Evolutionary conservation across 2,329 filamentous ascomycete species (phyloP).

Genomic region (Alternaria viburni): DNA sequence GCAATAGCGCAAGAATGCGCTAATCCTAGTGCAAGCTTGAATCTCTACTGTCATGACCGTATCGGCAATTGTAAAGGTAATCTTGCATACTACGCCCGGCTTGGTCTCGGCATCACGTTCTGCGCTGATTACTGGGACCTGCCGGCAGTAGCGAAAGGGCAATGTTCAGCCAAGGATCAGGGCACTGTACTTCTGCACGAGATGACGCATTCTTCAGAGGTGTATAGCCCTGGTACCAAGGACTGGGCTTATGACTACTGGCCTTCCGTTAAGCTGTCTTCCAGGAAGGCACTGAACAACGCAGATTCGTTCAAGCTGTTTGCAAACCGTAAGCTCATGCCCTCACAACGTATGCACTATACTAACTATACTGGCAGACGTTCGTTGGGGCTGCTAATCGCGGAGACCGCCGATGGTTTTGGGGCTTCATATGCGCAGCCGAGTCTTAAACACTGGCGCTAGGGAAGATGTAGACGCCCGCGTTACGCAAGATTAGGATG

Average conservation of each 20-base stretch:
- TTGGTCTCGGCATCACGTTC: neutral
- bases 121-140: neutral
- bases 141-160: neutral
- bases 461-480: neutral
- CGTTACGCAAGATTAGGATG: neutral
- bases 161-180: slow-evolving; percentile 70
- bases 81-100: neutral
- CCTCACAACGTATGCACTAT: too few relatives aligned
- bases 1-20: neutral
- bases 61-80: neutral
- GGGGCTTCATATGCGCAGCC: neutral
- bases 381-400: neutral
- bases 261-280: slow-evolving; percentile 54
- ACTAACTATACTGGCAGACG: neutral
- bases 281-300: slow-evolving; percentile 63
- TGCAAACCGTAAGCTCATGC: slow-evolving; percentile 52
- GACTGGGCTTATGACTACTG: slow-evolving; percentile 66
- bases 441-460: neutral
- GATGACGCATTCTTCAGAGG: slow-evolving; percentile 65
- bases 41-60: neutral
- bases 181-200: slow-evolving; percentile 71
- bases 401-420: neutral
- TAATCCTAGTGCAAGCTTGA: neutral
- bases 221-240: slow-evolving; percentile 60
- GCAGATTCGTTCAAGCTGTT: slow-evolving; percentile 68